A percentile compares a stretch with the other conserved stretches of the same genome.
phyloP scores from a whole-genome alignment of 1,284 basidiomycete genomes.

The Austropuccinia psidii region DNA sequence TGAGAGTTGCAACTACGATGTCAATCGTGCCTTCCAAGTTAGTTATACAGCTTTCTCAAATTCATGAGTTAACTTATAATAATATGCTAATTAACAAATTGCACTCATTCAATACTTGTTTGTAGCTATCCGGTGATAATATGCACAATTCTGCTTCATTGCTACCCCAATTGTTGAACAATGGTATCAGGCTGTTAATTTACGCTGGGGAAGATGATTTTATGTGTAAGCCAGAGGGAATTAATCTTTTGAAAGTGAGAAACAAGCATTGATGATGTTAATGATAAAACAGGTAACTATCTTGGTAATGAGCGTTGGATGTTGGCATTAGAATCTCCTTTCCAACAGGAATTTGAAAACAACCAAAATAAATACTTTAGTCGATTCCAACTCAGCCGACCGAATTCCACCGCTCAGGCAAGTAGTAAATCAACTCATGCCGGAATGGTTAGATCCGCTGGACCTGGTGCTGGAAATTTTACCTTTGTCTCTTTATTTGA shows the following conservation, averaged over 20 bases:
- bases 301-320: constrained; percentile 45
- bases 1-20: constrained; percentile 55
- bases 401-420: background rate
- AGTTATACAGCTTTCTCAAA: constrained; percentile 23
- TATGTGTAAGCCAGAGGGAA: constrained; percentile 46
- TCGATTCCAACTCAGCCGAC: background rate
- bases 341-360: constrained; percentile 57
- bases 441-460: constrained; percentile 28
- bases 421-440: background rate
- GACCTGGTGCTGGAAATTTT: constrained; percentile 34
- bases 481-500: constrained; percentile 30
- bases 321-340: constrained; percentile 51
- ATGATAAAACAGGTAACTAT: constrained; percentile 49
- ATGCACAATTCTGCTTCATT: constrained; percentile 68
- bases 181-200: constrained; percentile 66
- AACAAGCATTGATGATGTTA: background rate
- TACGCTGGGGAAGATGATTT: constrained; percentile 80
- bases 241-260: background rate
- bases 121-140: constrained; percentile 56
- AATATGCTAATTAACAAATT: constrained; percentile 54
- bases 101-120: constrained; percentile 52
- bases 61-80: constrained; percentile 34
- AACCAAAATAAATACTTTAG: constrained; percentile 24
- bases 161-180: constrained; percentile 65
- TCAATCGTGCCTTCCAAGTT: constrained; percentile 49